Conservation (phyloP, 371 early-diverging fungal genomes). For the Apophysomyces ossiformis region DNA sequence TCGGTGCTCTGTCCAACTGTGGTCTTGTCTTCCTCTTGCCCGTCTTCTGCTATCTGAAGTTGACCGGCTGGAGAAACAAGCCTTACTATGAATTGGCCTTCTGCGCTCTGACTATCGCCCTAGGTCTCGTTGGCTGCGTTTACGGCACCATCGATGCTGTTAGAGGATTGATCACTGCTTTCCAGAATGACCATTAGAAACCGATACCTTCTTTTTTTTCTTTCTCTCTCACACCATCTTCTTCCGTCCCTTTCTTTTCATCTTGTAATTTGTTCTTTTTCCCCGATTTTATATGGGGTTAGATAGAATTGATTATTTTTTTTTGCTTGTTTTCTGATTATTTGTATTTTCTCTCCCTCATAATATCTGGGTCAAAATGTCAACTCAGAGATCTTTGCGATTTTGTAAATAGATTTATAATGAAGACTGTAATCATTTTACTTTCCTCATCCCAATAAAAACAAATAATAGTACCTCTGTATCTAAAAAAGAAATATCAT, state of each 20-base stretch:
- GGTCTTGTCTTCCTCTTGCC: slow-evolving; percentile 76
- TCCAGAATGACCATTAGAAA: slow-evolving; percentile 18
- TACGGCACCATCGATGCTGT: slow-evolving; percentile 69
- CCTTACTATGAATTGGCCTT: slow-evolving; percentile 46
- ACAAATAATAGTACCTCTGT: background rate
- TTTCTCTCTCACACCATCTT: background rate
- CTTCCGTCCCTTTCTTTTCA: background rate
- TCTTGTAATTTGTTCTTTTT: background rate
- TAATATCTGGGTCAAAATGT: background rate
- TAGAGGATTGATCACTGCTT: slow-evolving; percentile 43
- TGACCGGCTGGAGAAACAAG: slow-evolving; percentile 58
- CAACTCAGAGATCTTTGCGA: background rate
- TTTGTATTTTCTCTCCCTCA: background rate
- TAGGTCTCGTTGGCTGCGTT: slow-evolving; percentile 62
- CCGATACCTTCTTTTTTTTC: background rate
- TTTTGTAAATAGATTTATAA: slow-evolving; percentile 6
- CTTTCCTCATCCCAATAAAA: background rate
- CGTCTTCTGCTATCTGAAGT: slow-evolving; percentile 66
- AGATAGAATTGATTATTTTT: slow-evolving; percentile 7
- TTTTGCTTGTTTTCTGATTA: slow-evolving; percentile 1
- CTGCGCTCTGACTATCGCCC: slow-evolving; percentile 48
- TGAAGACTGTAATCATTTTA: background rate
- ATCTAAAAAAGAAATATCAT: background rate
- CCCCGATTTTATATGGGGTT: background rate
- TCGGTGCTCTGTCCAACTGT: slow-evolving; percentile 67